phyloP scores from a whole-genome alignment of 495 filamentous ascomycete genomes.

The Bombardia bombarda region DNA sequence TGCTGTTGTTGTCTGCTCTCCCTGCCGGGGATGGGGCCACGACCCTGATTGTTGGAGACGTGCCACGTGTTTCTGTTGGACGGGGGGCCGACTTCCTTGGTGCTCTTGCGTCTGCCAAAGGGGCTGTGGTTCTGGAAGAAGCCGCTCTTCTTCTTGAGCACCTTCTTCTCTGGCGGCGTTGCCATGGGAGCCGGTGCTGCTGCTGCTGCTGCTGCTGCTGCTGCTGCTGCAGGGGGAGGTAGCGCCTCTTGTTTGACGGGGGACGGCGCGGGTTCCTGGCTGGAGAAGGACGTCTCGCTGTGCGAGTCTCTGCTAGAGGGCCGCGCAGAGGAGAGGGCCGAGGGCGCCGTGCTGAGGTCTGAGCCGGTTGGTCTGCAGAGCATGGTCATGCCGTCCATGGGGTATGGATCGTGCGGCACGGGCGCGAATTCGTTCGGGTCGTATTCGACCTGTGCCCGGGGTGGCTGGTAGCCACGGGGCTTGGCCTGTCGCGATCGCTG shows the following conservation, averaged over 20 bases:
- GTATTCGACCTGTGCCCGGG: conserved; percentile 28
- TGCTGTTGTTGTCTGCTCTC: conserved; percentile 7
- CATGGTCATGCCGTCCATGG: conserved; percentile 97
- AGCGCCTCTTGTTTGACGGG: conserved; percentile 45
- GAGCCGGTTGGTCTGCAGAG: conserved; percentile 85
- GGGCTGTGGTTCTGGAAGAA: conserved; percentile 94
- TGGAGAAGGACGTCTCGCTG: conserved; percentile 92
- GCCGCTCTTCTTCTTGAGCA: conserved; percentile 75
- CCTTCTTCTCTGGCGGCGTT: conserved; percentile 50
- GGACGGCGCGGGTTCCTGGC: conserved; percentile 50
- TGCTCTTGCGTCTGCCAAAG: conserved; percentile 82
- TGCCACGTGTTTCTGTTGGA: conserved; percentile 57
- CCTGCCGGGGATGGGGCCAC: conserved; percentile 18
- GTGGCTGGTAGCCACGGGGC: conserved; percentile 17
- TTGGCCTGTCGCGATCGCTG: conserved; percentile 10
- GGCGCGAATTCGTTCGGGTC: conserved; percentile 54
- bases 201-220: conserved; percentile 26
- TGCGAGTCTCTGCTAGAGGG: conserved; percentile 84
- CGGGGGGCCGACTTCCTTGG: conserved; percentile 54
- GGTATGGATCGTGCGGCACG: conserved; percentile 89
- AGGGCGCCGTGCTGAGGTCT: conserved; percentile 68
- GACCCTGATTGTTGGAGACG: conserved; percentile 19
- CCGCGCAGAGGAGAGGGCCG: conserved; percentile 49
- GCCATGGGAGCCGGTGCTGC: neutral
- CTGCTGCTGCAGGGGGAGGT: conserved; percentile 30